phyloP scores from a whole-genome alignment of 2,329 filamentous ascomycete genomes.

The Fulvia fulva region DNA sequence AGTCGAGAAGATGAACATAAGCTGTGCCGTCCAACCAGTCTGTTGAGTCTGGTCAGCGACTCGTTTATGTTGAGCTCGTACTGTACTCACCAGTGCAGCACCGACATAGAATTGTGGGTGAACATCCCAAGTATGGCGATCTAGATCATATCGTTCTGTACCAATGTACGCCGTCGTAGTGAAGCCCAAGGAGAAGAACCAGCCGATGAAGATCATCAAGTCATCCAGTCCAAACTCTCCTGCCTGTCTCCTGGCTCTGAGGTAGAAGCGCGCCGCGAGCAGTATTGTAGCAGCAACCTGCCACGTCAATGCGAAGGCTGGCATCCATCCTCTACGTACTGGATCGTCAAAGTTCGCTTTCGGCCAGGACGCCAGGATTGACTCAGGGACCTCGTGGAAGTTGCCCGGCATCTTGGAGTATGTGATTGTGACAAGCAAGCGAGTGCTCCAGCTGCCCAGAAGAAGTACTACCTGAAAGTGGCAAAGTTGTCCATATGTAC shows the following conservation, averaged over 20 bases:
- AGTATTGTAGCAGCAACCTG: slow-evolving; percentile 18
- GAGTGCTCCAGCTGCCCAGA: neutral
- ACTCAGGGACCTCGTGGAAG: slow-evolving; percentile 11
- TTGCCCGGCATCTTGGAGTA: slow-evolving; percentile 11
- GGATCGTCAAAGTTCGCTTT: slow-evolving; percentile 13
- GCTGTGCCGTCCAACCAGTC: slow-evolving; percentile 23
- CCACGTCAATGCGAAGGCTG: slow-evolving; percentile 22
- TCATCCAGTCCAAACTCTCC: slow-evolving; percentile 25
- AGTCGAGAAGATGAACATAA: slow-evolving; percentile 23
- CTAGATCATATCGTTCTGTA: slow-evolving; percentile 14
- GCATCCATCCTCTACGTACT: slow-evolving; percentile 22
- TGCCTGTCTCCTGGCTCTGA: slow-evolving; percentile 18
- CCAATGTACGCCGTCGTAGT: slow-evolving; percentile 18
- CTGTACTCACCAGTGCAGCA: slow-evolving; percentile 20
- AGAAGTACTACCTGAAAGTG: neutral
- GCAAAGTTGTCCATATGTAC: slow-evolving; percentile 1
- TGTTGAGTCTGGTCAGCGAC: neutral
- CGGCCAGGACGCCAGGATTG: slow-evolving; percentile 11
- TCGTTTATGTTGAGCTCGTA: neutral
- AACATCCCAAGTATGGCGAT: slow-evolving; percentile 27
- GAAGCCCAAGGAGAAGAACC: slow-evolving; percentile 21
- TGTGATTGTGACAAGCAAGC: neutral
- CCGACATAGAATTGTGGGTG: slow-evolving; percentile 9
- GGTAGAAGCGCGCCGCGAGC: slow-evolving; percentile 21
- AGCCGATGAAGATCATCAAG: slow-evolving; percentile 24